Percentiles rank a stretch among this genome's conserved stretches.
phyloP scores from a whole-genome alignment of 257 asterid species.

The Lycium ferocissimum region DNA sequence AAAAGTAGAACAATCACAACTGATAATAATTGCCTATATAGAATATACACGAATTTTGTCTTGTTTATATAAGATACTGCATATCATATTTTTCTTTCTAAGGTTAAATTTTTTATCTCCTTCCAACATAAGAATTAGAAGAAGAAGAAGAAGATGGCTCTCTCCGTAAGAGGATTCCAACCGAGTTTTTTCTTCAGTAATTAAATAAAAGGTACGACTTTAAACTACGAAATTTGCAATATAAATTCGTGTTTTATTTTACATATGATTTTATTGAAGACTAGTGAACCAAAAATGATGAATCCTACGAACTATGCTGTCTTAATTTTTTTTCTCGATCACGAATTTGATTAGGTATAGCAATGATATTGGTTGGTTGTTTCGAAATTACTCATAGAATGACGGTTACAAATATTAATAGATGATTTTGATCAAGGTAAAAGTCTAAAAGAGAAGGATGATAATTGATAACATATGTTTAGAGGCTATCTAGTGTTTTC shows the following conservation, averaged over 20 bases:
- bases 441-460: too few species aligned
- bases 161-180: background rate
- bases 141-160: background rate
- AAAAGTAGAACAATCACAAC: too few species aligned
- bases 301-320: background rate
- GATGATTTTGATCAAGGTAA: too few species aligned
- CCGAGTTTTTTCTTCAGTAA: background rate
- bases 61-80: background rate
- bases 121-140: background rate
- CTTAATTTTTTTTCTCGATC: background rate
- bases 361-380: background rate
- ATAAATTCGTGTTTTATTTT: background rate
- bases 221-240: background rate
- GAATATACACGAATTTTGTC: too few species aligned
- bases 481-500: too few species aligned
- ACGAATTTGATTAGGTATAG: background rate
- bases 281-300: background rate
- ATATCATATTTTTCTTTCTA: background rate
- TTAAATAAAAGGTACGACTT: constrained; percentile 13
- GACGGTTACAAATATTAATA: too few species aligned
- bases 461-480: too few species aligned
- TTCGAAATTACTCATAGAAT: too few species aligned
- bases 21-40: too few species aligned
- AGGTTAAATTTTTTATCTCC: background rate
- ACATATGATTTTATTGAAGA: background rate